A percentile compares a stretch with the other conserved stretches of the same genome.
These are phyloP conservation scores for Colletotrichum echinochloae DNA, from an alignment of 2,329 filamentous ascomycete species.

Conservation along the genomic window DNA sequence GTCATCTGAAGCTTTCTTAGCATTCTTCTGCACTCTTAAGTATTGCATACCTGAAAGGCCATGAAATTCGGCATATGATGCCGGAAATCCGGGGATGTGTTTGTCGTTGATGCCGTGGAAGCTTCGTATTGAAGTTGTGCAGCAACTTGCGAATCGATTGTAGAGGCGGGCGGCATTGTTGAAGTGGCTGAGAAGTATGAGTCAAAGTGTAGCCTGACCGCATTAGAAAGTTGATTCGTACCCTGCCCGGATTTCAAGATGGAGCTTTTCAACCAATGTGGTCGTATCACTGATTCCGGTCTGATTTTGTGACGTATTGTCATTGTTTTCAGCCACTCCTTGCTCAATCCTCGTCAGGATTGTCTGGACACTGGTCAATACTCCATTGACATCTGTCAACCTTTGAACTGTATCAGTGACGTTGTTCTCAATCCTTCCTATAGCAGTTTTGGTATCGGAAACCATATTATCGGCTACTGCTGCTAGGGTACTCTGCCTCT, in stretches of 20 bases:
- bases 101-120: conserved; percentile 1
- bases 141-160: conserved; percentile 6
- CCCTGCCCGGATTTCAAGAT: conserved; percentile 1
- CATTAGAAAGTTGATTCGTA: not conserved
- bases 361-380: not conserved
- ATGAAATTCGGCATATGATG: not conserved
- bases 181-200: not conserved
- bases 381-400: not conserved
- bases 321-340: not conserved
- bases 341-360: not conserved
- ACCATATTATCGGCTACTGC: no score
- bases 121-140: not conserved
- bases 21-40: not conserved
- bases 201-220: not conserved
- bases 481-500: no score
- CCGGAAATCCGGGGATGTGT: not conserved
- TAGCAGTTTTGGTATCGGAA: no score
- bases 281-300: not conserved
- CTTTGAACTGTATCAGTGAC: no score
- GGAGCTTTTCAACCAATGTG: not conserved
- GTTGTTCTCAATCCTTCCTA: no score
- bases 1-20: not conserved
- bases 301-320: not conserved
- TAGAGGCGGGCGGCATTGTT: not conserved
- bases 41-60: not conserved